These are phyloP conservation scores for Mayamaea pseudoterrestris DNA, from an alignment of 108 stramenopile genomes.

Conservation along the genomic window DNA sequence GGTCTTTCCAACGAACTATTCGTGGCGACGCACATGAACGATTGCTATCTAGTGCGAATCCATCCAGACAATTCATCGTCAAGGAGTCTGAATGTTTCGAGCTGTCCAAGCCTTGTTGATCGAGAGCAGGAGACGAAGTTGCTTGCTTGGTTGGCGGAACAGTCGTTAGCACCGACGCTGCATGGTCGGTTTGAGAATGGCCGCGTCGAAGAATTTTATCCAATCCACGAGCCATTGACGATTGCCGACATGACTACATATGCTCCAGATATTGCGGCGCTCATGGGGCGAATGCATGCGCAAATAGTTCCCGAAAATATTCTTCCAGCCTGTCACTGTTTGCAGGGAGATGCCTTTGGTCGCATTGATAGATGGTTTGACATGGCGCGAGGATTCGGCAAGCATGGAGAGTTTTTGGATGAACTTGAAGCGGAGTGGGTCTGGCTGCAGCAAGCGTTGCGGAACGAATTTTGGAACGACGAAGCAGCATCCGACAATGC, in stretches of 20 bases:
- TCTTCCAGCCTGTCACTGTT: too few relatives aligned
- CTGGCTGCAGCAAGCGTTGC: too few relatives aligned
- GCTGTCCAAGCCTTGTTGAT: conserved; percentile 8
- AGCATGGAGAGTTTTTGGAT: conserved; percentile 19
- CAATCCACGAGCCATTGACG: conserved; percentile 23
- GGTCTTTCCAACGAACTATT: conserved; percentile 34
- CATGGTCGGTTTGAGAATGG: conserved; percentile 64
- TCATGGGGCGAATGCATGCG: conserved; percentile 29
- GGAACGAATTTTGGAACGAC: too few relatives aligned
- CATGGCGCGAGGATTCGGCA: background rate
- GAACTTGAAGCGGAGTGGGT: too few relatives aligned
- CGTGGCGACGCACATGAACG: conserved; percentile 4
- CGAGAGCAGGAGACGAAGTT: conserved; percentile 35
- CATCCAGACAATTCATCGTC: conserved; percentile 26
- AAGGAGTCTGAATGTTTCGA: background rate
- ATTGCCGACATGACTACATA: conserved; percentile 22
- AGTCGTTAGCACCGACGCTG: conserved; percentile 35
- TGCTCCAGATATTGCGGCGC: conserved; percentile 23
- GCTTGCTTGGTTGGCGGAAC: conserved; percentile 33
- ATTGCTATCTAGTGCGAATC: conserved; percentile 2
- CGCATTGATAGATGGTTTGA: too few relatives aligned
- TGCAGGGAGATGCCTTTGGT: too few relatives aligned
- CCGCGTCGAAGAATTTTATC: conserved; percentile 58
- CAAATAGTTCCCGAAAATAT: too few relatives aligned
- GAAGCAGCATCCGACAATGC: too few relatives aligned